phyloP scores from a whole-genome alignment of 2,329 filamentous ascomycete species.

The Aspergillus carbonarius region DNA sequence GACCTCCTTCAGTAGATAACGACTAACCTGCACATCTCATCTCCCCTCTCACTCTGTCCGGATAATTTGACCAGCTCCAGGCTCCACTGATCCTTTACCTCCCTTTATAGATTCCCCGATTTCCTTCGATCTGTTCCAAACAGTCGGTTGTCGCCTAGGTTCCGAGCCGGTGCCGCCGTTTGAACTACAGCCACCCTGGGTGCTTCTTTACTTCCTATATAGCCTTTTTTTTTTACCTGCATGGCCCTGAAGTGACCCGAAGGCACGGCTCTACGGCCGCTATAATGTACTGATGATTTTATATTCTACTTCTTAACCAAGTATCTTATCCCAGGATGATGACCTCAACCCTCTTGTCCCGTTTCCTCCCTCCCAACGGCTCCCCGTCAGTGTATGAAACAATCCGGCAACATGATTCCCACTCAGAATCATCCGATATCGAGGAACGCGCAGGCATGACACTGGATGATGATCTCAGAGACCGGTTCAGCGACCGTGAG shows the following conservation, averaged over 20 bases:
- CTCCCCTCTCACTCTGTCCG: background rate
- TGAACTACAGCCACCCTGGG: background rate
- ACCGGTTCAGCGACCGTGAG: constrained; percentile 56
- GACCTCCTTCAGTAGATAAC: background rate
- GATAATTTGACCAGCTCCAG: background rate
- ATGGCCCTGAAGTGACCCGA: constrained; percentile 15
- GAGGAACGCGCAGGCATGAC: constrained; percentile 50
- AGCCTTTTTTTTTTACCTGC: constrained; percentile 1
- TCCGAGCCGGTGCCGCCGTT: background rate
- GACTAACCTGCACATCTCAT: background rate
- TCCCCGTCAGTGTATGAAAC: constrained; percentile 51
- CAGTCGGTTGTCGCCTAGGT: background rate
- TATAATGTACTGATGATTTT: constrained; percentile 14
- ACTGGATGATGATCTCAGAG: constrained; percentile 50
- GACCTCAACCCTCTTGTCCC: constrained; percentile 44
- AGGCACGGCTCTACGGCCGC: constrained; percentile 11
- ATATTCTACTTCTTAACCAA: constrained; percentile 4
- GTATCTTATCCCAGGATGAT: constrained; percentile 34
- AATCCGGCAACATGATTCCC: constrained; percentile 47
- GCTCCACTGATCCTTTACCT: background rate
- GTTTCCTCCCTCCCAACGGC: constrained; percentile 50
- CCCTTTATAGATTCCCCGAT: background rate
- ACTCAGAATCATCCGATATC: constrained; percentile 46
- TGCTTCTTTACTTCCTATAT: background rate
- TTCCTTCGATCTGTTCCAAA: background rate